phyloP scores from a whole-genome alignment of 257 asterid species.

The Buddleja alternifolia region DNA sequence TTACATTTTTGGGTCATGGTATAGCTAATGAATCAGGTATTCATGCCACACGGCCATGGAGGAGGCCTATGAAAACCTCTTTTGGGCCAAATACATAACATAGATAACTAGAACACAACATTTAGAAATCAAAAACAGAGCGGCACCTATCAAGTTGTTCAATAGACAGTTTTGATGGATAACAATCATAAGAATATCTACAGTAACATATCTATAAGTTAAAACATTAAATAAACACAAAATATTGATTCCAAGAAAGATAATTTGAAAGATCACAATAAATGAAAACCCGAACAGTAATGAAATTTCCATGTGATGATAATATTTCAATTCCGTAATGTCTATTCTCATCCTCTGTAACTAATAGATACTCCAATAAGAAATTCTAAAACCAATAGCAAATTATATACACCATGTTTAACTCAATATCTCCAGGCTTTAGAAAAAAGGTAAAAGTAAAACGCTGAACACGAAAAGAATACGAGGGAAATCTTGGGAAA shows the following conservation, averaged over 20 bases:
- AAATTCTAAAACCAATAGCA: background rate
- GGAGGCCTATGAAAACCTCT: background rate
- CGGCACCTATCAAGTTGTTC: background rate
- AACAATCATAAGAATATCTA: background rate
- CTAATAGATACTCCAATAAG: background rate
- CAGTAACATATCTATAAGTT: background rate
- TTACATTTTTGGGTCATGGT: background rate
- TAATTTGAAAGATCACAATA: background rate
- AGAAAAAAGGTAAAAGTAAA: background rate
- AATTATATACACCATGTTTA: background rate
- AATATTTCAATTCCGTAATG: constrained; percentile 10
- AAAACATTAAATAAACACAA: background rate
- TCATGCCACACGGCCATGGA: constrained; percentile 2
- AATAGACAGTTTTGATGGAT: background rate
- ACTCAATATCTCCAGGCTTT: background rate
- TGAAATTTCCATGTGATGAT: constrained; percentile 3
- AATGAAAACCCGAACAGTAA: constrained; percentile 6
- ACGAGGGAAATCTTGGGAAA: too few species aligned
- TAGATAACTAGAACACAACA: background rate
- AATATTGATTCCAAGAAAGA: background rate
- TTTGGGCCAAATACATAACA: background rate
- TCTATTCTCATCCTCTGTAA: background rate
- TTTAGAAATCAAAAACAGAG: background rate
- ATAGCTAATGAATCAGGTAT: background rate
- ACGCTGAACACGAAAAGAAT: too few species aligned